A percentile compares a stretch with the other conserved stretches of the same genome.
These are phyloP conservation scores for Hordeum marinum DNA, from an alignment of 176 grass and related monocot species.

Conservation along the genomic window DNA sequence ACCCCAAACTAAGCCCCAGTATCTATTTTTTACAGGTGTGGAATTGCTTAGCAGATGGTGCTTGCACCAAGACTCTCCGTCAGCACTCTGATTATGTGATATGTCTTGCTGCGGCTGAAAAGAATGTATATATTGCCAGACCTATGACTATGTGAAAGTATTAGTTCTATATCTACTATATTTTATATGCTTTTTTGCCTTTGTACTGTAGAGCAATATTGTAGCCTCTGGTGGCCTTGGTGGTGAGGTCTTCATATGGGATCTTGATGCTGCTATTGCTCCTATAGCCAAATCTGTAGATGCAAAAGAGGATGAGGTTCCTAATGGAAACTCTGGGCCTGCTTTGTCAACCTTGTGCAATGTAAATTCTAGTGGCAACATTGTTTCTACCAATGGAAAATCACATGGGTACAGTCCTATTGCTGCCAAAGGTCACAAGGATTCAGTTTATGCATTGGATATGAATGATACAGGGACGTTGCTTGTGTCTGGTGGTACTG, in stretches of 20 bases:
- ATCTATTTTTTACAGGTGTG: constrained; percentile 54
- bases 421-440: constrained; percentile 84
- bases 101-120: constrained; percentile 81
- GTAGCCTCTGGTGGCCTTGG: constrained; percentile 92
- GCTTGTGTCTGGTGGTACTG: constrained; percentile 95
- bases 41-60: constrained; percentile 84
- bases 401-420: constrained; percentile 79
- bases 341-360: constrained; percentile 59
- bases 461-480: constrained; percentile 95
- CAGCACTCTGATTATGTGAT: constrained; percentile 98
- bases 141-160: neutral
- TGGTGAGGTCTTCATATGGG: constrained; percentile 98
- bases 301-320: constrained; percentile 62
- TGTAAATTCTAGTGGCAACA: constrained; percentile 56
- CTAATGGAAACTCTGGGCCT: constrained; percentile 67
- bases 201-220: constrained; percentile 70
- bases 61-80: constrained; percentile 74
- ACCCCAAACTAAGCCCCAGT: neutral
- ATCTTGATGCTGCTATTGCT: constrained; percentile 79
- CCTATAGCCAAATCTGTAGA: constrained; percentile 69
- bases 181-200: constrained; percentile 28
- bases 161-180: constrained; percentile 1
- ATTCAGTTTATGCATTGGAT: constrained; percentile 95
- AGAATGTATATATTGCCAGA: constrained; percentile 59
- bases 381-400: constrained; percentile 50